Evolutionary conservation across 1,284 basidiomycete species (phyloP), one percentile per base, ranked within the genome.

Genomic region (Tilletia walkeri): DNA sequence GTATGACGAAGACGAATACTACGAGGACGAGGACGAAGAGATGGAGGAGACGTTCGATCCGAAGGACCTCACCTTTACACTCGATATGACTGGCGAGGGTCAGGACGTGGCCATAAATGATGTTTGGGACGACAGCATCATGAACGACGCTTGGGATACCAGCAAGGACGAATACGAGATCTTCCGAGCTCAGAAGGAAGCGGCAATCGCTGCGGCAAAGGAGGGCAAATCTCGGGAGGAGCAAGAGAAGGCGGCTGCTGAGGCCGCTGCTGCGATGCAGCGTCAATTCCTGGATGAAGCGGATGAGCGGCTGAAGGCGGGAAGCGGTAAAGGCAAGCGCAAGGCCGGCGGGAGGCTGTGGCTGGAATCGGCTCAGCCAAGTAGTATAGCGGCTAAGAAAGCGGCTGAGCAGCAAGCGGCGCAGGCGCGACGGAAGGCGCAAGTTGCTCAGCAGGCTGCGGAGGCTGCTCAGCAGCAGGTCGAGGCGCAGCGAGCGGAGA

Each of bases 121-220:
- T 7, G 63, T 75, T 2, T 75, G 74, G 74, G 74, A 75, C 68
- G 74, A 75, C 63, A 56, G 24, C 5, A 69, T 67, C n/a, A 66
- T 75, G 3, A 34, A 72, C 47, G 70, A 73, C 18, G 68, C 67
- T 4, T 75, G 74, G 72, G 36, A 73, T 41, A 68, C 70, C 14
- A 70, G 72, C 14, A 67, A 70, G 54, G 49, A 68, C 39, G 74
- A 75, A 53, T 73, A 75, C 63, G 67, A 53, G 50, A 59, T 56
- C 14, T 73, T 72, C 59, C 70, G 72, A n/a, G 34, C 36, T 30
- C 63, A 47, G 16, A 9, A 41, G 18, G n/a, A 34, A n/a, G 65
- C 65, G n/a, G 65, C 65, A 3, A n/a, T 47, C 6, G 65, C 41
- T 3, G 65, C 65, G 7, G 7, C 36, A 3, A 18, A 63, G 16